Base-by-base conservation (phyloP, 2,329 filamentous ascomycete species). In the Fusarium sp. region DNA sequence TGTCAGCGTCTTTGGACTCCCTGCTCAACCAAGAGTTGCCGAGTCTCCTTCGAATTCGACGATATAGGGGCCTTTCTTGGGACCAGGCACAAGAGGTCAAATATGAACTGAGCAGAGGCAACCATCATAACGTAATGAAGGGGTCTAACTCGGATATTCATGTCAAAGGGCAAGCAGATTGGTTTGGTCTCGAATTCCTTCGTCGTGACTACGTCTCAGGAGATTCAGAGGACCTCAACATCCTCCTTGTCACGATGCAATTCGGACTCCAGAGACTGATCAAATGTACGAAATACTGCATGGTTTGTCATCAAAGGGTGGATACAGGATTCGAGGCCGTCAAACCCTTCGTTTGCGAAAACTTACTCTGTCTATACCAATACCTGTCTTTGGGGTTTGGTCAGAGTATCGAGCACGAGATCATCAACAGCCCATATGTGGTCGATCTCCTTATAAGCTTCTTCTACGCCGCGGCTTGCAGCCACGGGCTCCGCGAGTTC, bases 341-440 rank as follows among this genome's bases (percentile, higher is more conserved):
- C 64, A 94, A 93, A 71, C 92, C 92, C 3, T 94, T 92, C 65
- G 94, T 97, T 46, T 98, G 95, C 80, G 88, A 88, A 23, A 87
- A 88, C 12, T 84, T 86, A 2, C 84, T 98, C 4, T 98, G 95
- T 75, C 83, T 97, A 5, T 97, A 93, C 75, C 95, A 98, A 76
- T 97, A 96, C 81, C 92, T 97, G 86, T 86, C 88, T 15, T 84
- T 97, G n/a, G 94, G 94, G 0, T 91, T 97, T 74, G 95, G 94
- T 0, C 92, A 93, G 2, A 94, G 90, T 73, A 89, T 97, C 60
- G 94, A 98, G 77, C 90, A 95, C 76, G 94, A 97, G 75, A 92
- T 98, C 23, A 76, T 92, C 28, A 88, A 89, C 12, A 92, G 95
- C 76, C 93, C 94, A 2, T 89, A 90, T 60, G 94, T 97, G 1